Percentiles rank a stretch among this genome's conserved stretches.
Evolutionary conservation across 192 early-diverging fungal genomes (phyloP).

Genomic region (Dimargaris cristalligena): DNA sequence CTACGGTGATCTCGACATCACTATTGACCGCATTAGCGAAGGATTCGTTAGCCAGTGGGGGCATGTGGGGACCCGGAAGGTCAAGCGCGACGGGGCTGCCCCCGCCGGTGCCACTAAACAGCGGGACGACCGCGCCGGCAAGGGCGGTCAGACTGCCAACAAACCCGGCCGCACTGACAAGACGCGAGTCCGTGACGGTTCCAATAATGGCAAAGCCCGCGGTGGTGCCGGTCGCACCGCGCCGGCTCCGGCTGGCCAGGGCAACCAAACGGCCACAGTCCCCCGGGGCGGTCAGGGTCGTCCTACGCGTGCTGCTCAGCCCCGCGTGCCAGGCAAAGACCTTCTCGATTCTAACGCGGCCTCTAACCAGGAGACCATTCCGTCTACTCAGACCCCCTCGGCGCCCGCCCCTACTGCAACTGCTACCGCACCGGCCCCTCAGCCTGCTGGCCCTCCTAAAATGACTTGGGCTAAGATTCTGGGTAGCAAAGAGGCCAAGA

Average conservation of each 20-base stretch:
- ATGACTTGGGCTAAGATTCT: constrained; percentile 12
- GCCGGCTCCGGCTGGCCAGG: too few species aligned
- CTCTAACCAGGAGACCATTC: too few species aligned
- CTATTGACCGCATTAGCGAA: constrained; percentile 67
- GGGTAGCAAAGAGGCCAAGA: constrained; percentile 8
- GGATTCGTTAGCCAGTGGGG: constrained; percentile 71
- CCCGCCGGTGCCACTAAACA: background rate
- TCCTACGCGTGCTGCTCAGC: background rate
- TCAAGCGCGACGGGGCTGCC: constrained; percentile 23
- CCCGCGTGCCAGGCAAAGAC: too few species aligned
- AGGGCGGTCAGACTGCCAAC: background rate
- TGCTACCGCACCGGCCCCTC: constrained; percentile 10
- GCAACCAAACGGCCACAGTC: background rate
- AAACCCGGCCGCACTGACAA: background rate
- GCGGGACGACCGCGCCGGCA: background rate
- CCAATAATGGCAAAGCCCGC: background rate
- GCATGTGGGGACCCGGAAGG: constrained; percentile 60
- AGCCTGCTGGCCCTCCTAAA: constrained; percentile 12
- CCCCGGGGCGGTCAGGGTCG: background rate
- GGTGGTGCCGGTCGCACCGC: background rate
- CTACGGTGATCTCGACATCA: constrained; percentile 64
- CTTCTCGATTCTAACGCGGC: too few species aligned
- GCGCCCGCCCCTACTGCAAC: too few species aligned
- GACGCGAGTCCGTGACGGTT: constrained; percentile 6
- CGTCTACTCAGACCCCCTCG: too few species aligned